Evolutionary conservation across 768 basidiomycete species (phyloP), one percentile per base, ranked within the genome.

Genomic region (Collybiopsis confluens): DNA sequence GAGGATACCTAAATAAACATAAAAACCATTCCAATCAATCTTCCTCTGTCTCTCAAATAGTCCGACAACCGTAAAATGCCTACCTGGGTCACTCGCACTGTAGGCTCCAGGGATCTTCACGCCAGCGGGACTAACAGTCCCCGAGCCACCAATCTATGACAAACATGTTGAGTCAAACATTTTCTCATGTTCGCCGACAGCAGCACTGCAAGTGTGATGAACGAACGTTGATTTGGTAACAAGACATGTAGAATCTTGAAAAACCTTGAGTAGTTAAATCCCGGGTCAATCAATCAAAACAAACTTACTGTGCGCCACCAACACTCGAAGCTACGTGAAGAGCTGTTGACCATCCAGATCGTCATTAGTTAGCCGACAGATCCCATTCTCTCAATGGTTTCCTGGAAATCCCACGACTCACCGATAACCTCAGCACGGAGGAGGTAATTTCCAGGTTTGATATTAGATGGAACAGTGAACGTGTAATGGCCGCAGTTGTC

Each of bases 401-500:
- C n/a, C n/a, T n/a, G n/a, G n/a, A n/a, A n/a, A n/a, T n/a, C n/a
- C n/a, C n/a, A n/a, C n/a, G 41, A 60, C 72, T 54, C 43, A 75
- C 76, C 75, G 57, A 75, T 76, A 45, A 75, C 75, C 61, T 78
- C 76, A 24, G 76, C 73, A 45, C 74, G 72, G 52, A 79, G 64
- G 27, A 76, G 66, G 58, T 77, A 78, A 58, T 77, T 64, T 9
- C 76, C 76, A 37, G 74, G 68, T 3, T 70, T 69, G 55, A 78
- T 70, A 50, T 64, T 66, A 1, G 58, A 41, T 10, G 77, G 77
- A 27, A 77, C 67, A 37, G 68, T 77, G 71, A 80, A 77, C 2
- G 74, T 76, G 59, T 68, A 78, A 61, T 79, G 77, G n/a, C 78
- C 78, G 52, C 78, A 80, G 64, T 80, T 79, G 51, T 78, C 65